These are phyloP conservation scores for Blakeslea trispora DNA, from an alignment of 371 early-diverging fungal genomes.

Conservation along the genomic window DNA sequence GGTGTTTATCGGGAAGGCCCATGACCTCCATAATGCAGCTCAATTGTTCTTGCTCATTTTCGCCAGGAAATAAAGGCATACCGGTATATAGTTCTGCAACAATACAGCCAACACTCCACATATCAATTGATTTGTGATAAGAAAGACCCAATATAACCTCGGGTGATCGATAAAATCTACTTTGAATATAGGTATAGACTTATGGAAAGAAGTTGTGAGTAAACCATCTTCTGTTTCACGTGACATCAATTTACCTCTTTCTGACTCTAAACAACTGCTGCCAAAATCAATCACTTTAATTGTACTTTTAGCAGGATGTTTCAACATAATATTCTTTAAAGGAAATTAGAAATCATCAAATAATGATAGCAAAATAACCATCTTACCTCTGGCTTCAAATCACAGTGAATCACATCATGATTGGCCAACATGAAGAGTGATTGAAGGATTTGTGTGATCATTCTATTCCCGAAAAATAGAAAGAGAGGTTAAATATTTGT, in stretches of 20 bases:
- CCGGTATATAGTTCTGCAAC: slow-evolving; percentile 91
- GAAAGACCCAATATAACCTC: slow-evolving; percentile 86
- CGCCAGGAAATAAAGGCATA: slow-evolving; percentile 90
- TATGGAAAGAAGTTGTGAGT: background rate
- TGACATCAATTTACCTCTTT: slow-evolving; percentile 50
- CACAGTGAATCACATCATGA: slow-evolving; percentile 95
- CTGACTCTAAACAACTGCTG: slow-evolving; percentile 85
- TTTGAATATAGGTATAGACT: slow-evolving; percentile 94
- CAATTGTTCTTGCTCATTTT: slow-evolving; percentile 91
- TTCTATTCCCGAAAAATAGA: slow-evolving; percentile 34
- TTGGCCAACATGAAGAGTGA: slow-evolving; percentile 75
- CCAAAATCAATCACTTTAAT: slow-evolving; percentile 99
- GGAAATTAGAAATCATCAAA: background rate
- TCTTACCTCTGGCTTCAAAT: slow-evolving; percentile 95
- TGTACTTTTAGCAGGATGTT: slow-evolving; percentile 66
- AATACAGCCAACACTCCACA: slow-evolving; percentile 99
- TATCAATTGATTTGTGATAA: slow-evolving; percentile 91
- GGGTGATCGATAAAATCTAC: slow-evolving; percentile 93
- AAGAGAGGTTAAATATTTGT: background rate
- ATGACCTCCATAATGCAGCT: slow-evolving; percentile 82
- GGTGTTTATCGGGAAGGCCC: slow-evolving; percentile 76
- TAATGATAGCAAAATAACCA: background rate
- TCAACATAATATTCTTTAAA: slow-evolving; percentile 73
- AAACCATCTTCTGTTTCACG: no score
- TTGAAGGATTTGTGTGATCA: slow-evolving; percentile 86